These are phyloP conservation scores for Neocatenulostroma microsporum DNA, from an alignment of 2,329 filamentous ascomycete species.

Conservation along the genomic window DNA sequence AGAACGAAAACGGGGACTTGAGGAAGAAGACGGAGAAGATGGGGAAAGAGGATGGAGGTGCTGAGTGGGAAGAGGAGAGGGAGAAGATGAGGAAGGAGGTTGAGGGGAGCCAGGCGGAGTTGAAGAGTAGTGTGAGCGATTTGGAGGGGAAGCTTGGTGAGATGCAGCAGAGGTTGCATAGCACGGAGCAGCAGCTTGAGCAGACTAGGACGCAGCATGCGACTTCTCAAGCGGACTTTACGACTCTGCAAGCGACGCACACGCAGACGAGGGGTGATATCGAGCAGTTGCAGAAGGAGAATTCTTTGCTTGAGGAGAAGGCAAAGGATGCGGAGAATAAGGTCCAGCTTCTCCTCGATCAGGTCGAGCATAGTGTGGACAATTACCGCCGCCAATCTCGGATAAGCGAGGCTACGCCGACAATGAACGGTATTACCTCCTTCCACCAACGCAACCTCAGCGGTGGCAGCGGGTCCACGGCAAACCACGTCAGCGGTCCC, in stretches of 20 bases:
- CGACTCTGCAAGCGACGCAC: conserved; percentile 36
- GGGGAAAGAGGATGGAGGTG: conserved; percentile 21
- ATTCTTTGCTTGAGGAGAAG: conserved; percentile 69
- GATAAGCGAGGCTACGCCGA: conserved; percentile 20
- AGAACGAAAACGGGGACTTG: conserved; percentile 72
- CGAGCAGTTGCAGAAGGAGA: conserved; percentile 76
- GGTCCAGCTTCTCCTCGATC: conserved; percentile 84
- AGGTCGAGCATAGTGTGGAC: conserved; percentile 88
- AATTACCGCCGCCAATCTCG: conserved; percentile 77
- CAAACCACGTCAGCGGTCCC: conserved; percentile 17
- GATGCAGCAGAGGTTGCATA: conserved; percentile 61
- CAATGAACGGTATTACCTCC: too few relatives aligned
- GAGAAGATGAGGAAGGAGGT: conserved; percentile 60
- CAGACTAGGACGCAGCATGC: conserved; percentile 48
- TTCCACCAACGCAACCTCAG: conserved; percentile 46
- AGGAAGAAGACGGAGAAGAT: conserved; percentile 63
- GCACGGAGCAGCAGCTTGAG: conserved; percentile 62
- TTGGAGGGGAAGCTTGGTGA: conserved; percentile 64
- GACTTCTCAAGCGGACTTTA: conserved; percentile 42
- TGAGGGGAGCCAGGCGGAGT: conserved; percentile 58
- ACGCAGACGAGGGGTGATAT: conserved; percentile 56
- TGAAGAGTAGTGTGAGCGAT: conserved; percentile 56
- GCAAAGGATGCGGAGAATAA: conserved; percentile 87
- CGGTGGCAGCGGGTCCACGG: conserved; percentile 23
- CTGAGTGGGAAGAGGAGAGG: conserved; percentile 70